Percentiles rank a stretch among this genome's conserved stretches.
Conservation (phyloP, 352 stramenopile species). For the Phytophthora capsici region DNA sequence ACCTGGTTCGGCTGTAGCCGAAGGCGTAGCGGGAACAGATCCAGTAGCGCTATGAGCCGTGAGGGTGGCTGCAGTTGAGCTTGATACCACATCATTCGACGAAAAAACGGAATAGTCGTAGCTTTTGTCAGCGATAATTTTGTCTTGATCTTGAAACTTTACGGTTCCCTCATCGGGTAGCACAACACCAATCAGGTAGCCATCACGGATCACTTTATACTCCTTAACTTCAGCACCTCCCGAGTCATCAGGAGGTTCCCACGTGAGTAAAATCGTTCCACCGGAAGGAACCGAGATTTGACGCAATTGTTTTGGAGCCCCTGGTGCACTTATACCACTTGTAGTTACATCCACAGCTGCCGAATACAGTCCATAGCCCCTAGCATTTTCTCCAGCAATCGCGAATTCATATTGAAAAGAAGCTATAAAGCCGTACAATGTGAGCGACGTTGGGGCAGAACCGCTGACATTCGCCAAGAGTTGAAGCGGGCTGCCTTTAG, state of each 20-base stretch:
- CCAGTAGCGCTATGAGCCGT: slow-evolving; percentile 21
- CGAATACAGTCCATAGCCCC: slow-evolving; percentile 48
- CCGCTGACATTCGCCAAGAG: slow-evolving; percentile 25
- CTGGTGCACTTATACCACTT: slow-evolving; percentile 31
- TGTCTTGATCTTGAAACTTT: slow-evolving; percentile 39
- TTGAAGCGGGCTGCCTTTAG: neutral
- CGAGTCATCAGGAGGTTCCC: slow-evolving; percentile 46
- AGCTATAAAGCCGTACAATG: slow-evolving; percentile 36
- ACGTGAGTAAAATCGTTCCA: slow-evolving; percentile 44
- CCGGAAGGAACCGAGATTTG: slow-evolving; percentile 43
- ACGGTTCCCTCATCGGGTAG: neutral
- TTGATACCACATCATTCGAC: slow-evolving; percentile 29
- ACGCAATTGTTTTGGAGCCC: slow-evolving; percentile 37
- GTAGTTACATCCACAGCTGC: slow-evolving; percentile 40
- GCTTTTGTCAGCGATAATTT: slow-evolving; percentile 26
- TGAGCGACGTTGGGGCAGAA: slow-evolving; percentile 10
- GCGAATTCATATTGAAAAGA: slow-evolving; percentile 42
- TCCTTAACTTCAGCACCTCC: slow-evolving; percentile 45
- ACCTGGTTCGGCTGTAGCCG: slow-evolving; percentile 15
- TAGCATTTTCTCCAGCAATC: slow-evolving; percentile 45
- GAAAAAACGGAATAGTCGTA: slow-evolving; percentile 57
- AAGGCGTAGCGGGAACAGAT: slow-evolving; percentile 27
- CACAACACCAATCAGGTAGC: slow-evolving; percentile 14
- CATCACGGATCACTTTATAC: slow-evolving; percentile 53
- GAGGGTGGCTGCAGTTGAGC: slow-evolving; percentile 13